Evolutionary conservation across 345 rosid genomes (phyloP).

Genomic region (Euphorbia tirucalli): DNA sequence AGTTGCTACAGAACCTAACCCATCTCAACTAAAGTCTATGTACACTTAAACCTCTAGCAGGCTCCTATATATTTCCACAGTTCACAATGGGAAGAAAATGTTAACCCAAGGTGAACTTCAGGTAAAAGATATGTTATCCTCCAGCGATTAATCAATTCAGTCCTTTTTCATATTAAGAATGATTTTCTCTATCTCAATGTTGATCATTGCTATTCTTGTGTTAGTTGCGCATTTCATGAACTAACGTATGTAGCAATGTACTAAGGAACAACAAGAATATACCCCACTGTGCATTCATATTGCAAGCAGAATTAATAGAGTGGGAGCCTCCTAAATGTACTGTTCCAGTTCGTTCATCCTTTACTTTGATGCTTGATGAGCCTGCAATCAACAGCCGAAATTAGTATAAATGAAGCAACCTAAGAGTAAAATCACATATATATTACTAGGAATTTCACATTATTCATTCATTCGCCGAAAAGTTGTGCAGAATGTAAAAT

Average conservation of each 20-base stretch:
- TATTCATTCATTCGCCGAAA: background rate
- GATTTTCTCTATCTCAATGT: conserved; percentile 18
- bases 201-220: conserved; percentile 8
- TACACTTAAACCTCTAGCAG: conserved; percentile 4
- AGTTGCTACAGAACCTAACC: conserved; percentile 7
- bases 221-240: conserved; percentile 17
- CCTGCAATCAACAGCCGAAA: conserved; percentile 47
- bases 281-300: conserved; percentile 29
- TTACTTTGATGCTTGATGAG: conserved; percentile 86
- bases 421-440: background rate
- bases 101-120: conserved; percentile 8
- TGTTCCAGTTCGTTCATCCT: conserved; percentile 87
- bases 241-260: conserved; percentile 22
- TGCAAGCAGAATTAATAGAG: conserved; percentile 48
- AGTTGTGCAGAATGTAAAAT: background rate
- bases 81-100: conserved; percentile 14
- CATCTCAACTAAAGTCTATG: conserved; percentile 2
- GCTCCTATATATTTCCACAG: background rate
- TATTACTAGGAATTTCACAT: background rate
- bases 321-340: conserved; percentile 88
- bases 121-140: background rate
- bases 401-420: conserved; percentile 1
- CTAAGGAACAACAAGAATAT: conserved; percentile 30
- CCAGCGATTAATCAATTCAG: conserved; percentile 18
- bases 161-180: conserved; percentile 15